Percentiles rank a stretch among this genome's conserved stretches.
These are phyloP conservation scores for Elsinoe australis DNA, from an alignment of 2,329 filamentous ascomycete species.

Conservation along the genomic window DNA sequence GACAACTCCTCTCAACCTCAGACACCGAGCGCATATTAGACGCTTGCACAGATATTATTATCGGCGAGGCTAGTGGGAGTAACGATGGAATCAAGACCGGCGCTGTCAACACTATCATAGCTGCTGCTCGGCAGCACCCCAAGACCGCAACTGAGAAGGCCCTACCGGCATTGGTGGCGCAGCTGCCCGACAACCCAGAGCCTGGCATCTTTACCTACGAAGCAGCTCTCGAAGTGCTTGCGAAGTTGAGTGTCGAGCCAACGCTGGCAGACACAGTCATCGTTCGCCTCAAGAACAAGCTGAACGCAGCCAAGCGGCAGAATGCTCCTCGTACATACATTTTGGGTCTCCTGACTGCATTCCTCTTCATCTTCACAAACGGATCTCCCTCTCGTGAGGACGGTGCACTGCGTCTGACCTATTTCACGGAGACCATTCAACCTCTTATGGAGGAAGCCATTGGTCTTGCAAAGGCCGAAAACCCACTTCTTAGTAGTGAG, in stretches of 20 bases:
- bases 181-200: slow-evolving; percentile 47
- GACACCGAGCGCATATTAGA: slow-evolving; percentile 47
- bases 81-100: slow-evolving; percentile 51
- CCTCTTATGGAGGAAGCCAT: slow-evolving; percentile 36
- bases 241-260: slow-evolving; percentile 55
- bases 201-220: slow-evolving; percentile 43
- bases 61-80: slow-evolving; percentile 50
- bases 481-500: slow-evolving; percentile 38
- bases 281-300: slow-evolving; percentile 55
- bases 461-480: slow-evolving; percentile 29
- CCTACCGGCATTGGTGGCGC: slow-evolving; percentile 58
- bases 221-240: slow-evolving; percentile 55
- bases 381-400: slow-evolving; percentile 44
- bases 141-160: slow-evolving; percentile 56
- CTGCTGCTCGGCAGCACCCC: slow-evolving; percentile 56
- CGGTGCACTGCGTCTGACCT: slow-evolving; percentile 32
- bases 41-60: slow-evolving; percentile 53
- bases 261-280: slow-evolving; percentile 58
- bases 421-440: slow-evolving; percentile 42
- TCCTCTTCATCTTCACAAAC: slow-evolving; percentile 54
- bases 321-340: slow-evolving; percentile 47
- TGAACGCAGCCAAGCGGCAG: slow-evolving; percentile 49
- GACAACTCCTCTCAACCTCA: slow-evolving; percentile 36
- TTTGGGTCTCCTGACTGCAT: slow-evolving; percentile 52
- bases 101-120: slow-evolving; percentile 51